These are phyloP conservation scores for Fraxinus anomala DNA, from an alignment of 257 asterid genomes.

Conservation along the genomic window DNA sequence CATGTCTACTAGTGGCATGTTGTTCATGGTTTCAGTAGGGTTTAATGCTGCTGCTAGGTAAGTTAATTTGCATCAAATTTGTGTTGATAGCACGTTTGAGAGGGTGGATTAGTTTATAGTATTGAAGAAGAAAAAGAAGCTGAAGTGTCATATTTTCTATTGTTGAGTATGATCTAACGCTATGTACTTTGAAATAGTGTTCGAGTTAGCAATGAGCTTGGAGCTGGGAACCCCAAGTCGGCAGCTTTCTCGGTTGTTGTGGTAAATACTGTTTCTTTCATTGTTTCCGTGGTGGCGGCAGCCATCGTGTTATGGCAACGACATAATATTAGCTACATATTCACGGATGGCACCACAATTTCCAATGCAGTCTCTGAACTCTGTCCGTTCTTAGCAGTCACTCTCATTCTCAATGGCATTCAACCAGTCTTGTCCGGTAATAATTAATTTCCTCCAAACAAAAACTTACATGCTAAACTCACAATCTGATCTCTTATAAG, in stretches of 20 bases:
- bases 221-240: slow-evolving; percentile 55
- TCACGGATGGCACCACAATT: slow-evolving; percentile 52
- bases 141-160: not conserved
- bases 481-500: too few species aligned
- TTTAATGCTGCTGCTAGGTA: slow-evolving; percentile 69
- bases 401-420: slow-evolving; percentile 55
- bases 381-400: slow-evolving; percentile 51
- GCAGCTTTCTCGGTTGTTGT: slow-evolving; percentile 52
- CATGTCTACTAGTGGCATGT: slow-evolving; percentile 46
- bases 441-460: not conserved
- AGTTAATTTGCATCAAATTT: not conserved
- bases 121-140: not conserved
- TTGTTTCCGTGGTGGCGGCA: slow-evolving; percentile 40
- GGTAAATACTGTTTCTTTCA: slow-evolving; percentile 43
- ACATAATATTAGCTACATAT: slow-evolving; percentile 51
- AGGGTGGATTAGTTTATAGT: not conserved
- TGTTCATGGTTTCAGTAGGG: slow-evolving; percentile 53
- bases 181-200: slow-evolving; percentile 34
- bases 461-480: not conserved
- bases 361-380: slow-evolving; percentile 57
- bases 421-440: slow-evolving; percentile 65
- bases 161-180: not conserved
- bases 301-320: slow-evolving; percentile 37
- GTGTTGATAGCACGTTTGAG: too few species aligned
- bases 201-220: slow-evolving; percentile 63